Conservation (phyloP, 2,329 filamentous ascomycete genomes). For the Lecanicillium sp. region DNA sequence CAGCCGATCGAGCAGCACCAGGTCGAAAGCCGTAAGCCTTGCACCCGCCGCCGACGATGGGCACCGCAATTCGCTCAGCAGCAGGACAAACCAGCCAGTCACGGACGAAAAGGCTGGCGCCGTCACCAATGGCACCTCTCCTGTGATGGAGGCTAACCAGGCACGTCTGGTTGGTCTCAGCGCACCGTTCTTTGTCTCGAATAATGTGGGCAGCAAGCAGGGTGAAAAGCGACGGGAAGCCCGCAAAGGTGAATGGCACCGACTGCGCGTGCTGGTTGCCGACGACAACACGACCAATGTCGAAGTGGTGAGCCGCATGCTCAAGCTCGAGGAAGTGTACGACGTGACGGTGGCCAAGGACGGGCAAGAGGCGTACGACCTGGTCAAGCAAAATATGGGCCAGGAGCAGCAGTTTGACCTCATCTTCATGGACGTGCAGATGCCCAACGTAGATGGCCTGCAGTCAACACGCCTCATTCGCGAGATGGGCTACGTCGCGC, state of each 20-base stretch:
- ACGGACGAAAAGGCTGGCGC: too few species aligned
- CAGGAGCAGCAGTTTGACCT: constrained; percentile 68
- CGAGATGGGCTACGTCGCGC: constrained; percentile 76
- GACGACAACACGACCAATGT: constrained; percentile 59
- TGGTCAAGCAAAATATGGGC: constrained; percentile 79
- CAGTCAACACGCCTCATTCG: constrained; percentile 82
- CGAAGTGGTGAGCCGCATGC: constrained; percentile 52
- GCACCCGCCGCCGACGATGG: background rate
- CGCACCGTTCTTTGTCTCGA: constrained; percentile 67
- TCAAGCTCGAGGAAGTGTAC: constrained; percentile 70
- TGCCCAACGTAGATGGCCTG: constrained; percentile 87
- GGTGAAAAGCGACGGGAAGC: constrained; percentile 49
- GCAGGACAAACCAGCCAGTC: constrained; percentile 6
- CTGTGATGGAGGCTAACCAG: constrained; percentile 31
- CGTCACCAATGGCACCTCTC: constrained; percentile 11
- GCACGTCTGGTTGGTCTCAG: constrained; percentile 77
- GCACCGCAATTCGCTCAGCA: constrained; percentile 1
- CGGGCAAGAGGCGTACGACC: constrained; percentile 79
- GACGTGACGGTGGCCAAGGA: constrained; percentile 85
- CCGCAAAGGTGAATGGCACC: too few species aligned
- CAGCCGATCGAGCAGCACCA: constrained; percentile 17
- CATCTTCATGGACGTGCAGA: constrained; percentile 94
- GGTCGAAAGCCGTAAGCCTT: constrained; percentile 40
- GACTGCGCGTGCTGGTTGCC: constrained; percentile 73
- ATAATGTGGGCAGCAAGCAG: constrained; percentile 51